phyloP scores from a whole-genome alignment of 129 eudicot species.

The Chrysanthemum seticuspe region DNA sequence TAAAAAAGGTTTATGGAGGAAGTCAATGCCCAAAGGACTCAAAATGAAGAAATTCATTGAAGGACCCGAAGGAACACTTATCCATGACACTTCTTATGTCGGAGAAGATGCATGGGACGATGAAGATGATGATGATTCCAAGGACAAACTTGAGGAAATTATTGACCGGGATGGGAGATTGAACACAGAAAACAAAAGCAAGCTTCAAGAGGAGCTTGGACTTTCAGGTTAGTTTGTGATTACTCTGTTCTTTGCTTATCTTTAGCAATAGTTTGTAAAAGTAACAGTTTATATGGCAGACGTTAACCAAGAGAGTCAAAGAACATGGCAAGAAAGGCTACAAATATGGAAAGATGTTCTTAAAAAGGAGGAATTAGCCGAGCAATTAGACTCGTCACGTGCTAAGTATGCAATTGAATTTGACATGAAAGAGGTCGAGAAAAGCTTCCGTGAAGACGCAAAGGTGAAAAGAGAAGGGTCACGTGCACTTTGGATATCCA shows the following conservation, averaged over 20 bases:
- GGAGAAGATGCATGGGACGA: conserved; percentile 98
- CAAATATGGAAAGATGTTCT: conserved; percentile 60
- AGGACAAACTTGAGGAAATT: conserved; percentile 41
- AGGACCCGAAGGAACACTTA: conserved; percentile 75
- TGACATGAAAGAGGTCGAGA: conserved; percentile 93
- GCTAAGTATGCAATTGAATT: conserved; percentile 80
- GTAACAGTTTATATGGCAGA: conserved; percentile 24
- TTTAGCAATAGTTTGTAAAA: neutral
- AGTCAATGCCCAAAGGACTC: conserved; percentile 83
- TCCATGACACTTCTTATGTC: conserved; percentile 67
- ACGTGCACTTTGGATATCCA: conserved; percentile 88
- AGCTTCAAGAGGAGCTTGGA: conserved; percentile 51
- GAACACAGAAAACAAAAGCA: conserved; percentile 39
- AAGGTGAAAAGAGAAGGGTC: conserved; percentile 59
- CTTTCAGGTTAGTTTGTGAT: conserved; percentile 54
- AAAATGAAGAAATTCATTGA: conserved; percentile 78
- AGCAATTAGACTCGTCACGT: conserved; percentile 52
- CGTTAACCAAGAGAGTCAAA: conserved; percentile 38
- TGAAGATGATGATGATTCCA: conserved; percentile 41
- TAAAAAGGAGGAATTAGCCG: conserved; percentile 36
- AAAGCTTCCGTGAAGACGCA: conserved; percentile 84
- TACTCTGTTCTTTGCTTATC: neutral
- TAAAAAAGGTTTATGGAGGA: conserved; percentile 87
- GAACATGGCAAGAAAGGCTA: conserved; percentile 91
- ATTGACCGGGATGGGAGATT: conserved; percentile 40